Percentiles rank a stretch among this genome's conserved stretches.
phyloP scores from a whole-genome alignment of 495 filamentous ascomycete genomes.

The Penicillium paxilli region DNA sequence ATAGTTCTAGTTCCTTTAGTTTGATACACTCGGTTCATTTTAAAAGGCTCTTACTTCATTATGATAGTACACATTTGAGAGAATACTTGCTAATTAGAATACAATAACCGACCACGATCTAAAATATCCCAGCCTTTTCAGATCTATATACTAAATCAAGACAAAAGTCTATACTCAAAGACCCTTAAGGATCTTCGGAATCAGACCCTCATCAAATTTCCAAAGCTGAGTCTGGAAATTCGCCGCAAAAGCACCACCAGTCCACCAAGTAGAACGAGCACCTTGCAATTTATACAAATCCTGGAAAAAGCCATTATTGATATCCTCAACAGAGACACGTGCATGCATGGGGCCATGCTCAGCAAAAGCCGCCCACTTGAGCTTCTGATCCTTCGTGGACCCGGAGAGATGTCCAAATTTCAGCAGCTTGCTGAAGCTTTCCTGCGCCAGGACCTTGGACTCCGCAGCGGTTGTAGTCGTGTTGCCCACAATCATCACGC shows the following conservation, averaged over 20 bases:
- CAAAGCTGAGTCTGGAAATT: constrained; percentile 42
- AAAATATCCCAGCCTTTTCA: too few species aligned
- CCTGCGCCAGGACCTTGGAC: constrained; percentile 28
- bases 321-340: constrained; percentile 26
- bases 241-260: constrained; percentile 36
- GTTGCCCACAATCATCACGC: constrained; percentile 40
- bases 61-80: too few species aligned
- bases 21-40: too few species aligned
- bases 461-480: constrained; percentile 21
- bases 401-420: constrained; percentile 24
- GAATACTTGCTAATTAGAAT: too few species aligned
- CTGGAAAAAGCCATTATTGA: constrained; percentile 35
- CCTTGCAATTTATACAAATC: constrained; percentile 40
- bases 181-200: constrained; percentile 23
- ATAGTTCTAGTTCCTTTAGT: too few species aligned
- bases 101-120: too few species aligned
- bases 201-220: constrained; percentile 34
- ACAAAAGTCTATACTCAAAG: too few species aligned
- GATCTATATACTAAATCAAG: too few species aligned
- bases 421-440: constrained; percentile 28
- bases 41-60: too few species aligned
- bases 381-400: constrained; percentile 7
- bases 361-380: constrained; percentile 37
- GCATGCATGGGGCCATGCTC: constrained; percentile 40
- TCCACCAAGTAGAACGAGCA: constrained; percentile 40